These are phyloP conservation scores for Scheffersomyces titani DNA, from an alignment of 1,139 yeast species.

Conservation along the genomic window DNA sequence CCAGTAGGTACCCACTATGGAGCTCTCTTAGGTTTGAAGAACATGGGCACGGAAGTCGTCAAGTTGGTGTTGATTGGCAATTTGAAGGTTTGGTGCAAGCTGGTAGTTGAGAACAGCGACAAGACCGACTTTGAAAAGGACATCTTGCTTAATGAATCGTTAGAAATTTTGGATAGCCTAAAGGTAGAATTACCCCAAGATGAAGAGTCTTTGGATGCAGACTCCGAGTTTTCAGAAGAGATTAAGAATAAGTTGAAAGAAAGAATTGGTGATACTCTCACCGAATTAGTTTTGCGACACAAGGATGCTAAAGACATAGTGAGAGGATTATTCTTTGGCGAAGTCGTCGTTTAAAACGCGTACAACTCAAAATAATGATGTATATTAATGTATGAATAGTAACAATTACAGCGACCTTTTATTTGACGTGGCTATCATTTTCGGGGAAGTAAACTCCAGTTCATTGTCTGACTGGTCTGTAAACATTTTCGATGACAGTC, in stretches of 20 bases:
- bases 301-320: constrained; percentile 58
- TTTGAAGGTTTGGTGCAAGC: constrained; percentile 72
- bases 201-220: constrained; percentile 33
- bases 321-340: constrained; percentile 81
- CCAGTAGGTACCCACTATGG: constrained; percentile 94
- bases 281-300: constrained; percentile 50
- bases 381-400: background rate
- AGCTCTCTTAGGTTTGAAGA: constrained; percentile 79
- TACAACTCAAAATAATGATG: background rate
- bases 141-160: constrained; percentile 47
- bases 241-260: constrained; percentile 48
- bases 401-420: background rate
- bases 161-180: constrained; percentile 56
- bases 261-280: constrained; percentile 64
- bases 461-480: background rate
- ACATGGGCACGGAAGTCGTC: constrained; percentile 85
- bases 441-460: background rate
- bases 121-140: constrained; percentile 44
- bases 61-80: constrained; percentile 85
- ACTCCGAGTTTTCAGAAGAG: constrained; percentile 40
- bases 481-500: background rate
- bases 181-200: constrained; percentile 31
- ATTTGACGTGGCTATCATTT: background rate
- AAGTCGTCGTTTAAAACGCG: constrained; percentile 26
- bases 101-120: constrained; percentile 46